phyloP scores from a whole-genome alignment of 2,329 filamentous ascomycete species.

The Sarocladium strictum region DNA sequence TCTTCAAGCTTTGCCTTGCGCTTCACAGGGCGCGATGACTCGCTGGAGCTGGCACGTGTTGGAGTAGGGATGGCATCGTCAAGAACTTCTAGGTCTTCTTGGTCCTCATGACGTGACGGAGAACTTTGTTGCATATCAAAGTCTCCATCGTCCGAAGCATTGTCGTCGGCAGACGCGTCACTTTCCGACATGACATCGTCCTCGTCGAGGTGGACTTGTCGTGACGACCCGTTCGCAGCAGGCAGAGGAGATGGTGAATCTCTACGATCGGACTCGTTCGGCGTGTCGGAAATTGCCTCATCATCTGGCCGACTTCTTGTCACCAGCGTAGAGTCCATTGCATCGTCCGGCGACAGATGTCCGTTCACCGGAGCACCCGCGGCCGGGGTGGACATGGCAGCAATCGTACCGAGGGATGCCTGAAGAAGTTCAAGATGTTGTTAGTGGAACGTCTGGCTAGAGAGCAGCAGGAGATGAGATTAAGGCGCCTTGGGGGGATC shows the following conservation, averaged over 20 bases:
- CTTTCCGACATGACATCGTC: constrained; percentile 32
- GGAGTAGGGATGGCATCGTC: constrained; percentile 30
- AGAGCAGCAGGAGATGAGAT: not conserved
- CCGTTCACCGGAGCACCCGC: constrained; percentile 61
- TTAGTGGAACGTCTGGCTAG: not conserved
- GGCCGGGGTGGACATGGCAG: constrained; percentile 57
- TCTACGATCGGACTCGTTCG: constrained; percentile 48
- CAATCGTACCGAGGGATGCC: constrained; percentile 56
- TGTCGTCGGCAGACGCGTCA: constrained; percentile 43
- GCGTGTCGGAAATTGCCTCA: constrained; percentile 70
- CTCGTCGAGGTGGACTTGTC: constrained; percentile 32
- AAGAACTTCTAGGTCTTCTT: not conserved
- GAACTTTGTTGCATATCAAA: constrained; percentile 66
- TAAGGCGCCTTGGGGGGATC: not conserved
- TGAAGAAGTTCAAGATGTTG: constrained; percentile 15
- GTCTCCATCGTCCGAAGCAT: constrained; percentile 64
- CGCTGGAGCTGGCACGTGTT: constrained; percentile 63
- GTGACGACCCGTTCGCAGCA: constrained; percentile 34
- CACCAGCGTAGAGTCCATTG: constrained; percentile 32
- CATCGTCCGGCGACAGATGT: constrained; percentile 50
- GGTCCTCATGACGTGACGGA: constrained; percentile 35
- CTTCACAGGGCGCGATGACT: constrained; percentile 64
- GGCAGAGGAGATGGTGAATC: constrained; percentile 38
- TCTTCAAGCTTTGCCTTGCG: constrained; percentile 65
- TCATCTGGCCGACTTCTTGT: constrained; percentile 39